Conservation (phyloP, 2,329 filamentous ascomycete genomes). For the Pseudogymnoascus sp. region DNA sequence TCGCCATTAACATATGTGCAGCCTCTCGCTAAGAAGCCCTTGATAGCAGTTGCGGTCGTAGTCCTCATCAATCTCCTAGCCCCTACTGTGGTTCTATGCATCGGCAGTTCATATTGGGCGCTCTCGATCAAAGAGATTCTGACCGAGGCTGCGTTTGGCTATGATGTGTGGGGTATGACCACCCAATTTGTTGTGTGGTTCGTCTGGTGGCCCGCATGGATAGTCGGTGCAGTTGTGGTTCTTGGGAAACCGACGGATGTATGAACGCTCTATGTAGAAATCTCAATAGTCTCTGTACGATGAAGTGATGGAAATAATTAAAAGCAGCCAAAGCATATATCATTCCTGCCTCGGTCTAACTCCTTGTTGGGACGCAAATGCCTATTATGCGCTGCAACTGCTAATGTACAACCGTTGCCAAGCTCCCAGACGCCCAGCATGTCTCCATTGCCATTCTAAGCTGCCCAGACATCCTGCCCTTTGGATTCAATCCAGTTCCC, state of each 20-base stretch:
- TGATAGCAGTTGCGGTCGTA: conserved; percentile 37
- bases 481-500: conserved; percentile 95
- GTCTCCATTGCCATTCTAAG: conserved; percentile 38
- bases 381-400: conserved; percentile 9
- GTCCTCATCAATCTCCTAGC: conserved; percentile 52
- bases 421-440: conserved; percentile 17
- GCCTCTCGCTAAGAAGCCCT: conserved; percentile 36
- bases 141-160: conserved; percentile 70
- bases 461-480: conserved; percentile 93
- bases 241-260: conserved; percentile 33
- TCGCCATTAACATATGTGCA: conserved; percentile 70
- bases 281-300: background rate
- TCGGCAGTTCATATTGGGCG: conserved; percentile 40
- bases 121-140: conserved; percentile 51
- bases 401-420: conserved; percentile 12
- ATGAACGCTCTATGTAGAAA: background rate
- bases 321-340: conserved; percentile 6
- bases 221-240: conserved; percentile 53
- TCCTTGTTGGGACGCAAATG: conserved; percentile 9
- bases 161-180: conserved; percentile 84
- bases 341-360: conserved; percentile 9
- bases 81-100: conserved; percentile 49
- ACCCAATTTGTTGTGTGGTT: conserved; percentile 87
- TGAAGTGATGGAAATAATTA: conserved; percentile 2
- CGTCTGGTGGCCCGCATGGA: conserved; percentile 92